A percentile compares a stretch with the other conserved stretches of the same genome.
Conservation (phyloP, 140 eudicot species). For the Cichorium intybus region DNA sequence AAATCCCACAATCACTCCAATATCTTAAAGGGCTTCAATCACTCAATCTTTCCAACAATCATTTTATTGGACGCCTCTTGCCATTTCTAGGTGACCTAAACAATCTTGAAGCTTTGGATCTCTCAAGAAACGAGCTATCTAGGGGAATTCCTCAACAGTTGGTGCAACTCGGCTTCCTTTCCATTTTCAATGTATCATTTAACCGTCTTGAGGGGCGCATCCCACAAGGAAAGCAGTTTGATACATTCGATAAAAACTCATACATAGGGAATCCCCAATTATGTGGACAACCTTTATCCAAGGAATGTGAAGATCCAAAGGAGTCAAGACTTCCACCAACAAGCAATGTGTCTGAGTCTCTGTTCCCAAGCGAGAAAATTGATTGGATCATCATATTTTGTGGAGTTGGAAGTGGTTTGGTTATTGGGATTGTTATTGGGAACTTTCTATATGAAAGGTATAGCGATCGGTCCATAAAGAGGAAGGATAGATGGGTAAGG, state of each 20-base stretch:
- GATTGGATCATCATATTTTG: too few species aligned
- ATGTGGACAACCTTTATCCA: conserved; percentile 28
- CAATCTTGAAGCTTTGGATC: neutral
- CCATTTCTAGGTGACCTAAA: neutral
- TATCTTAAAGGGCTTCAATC: too few species aligned
- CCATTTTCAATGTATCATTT: neutral
- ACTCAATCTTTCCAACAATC: too few species aligned
- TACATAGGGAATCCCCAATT: conserved; percentile 20
- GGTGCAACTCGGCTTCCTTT: neutral
- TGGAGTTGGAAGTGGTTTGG: too few species aligned
- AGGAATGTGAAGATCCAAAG: conserved; percentile 1
- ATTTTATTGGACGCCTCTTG: conserved; percentile 23
- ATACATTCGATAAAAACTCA: conserved; percentile 24
- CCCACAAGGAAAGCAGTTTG: too few species aligned
- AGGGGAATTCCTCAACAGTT: neutral
- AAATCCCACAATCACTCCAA: too few species aligned
- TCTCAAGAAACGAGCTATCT: neutral
- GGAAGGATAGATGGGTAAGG: neutral
- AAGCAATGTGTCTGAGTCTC: neutral
- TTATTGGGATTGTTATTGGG: too few species aligned
- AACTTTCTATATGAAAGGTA: neutral
- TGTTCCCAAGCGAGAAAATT: too few species aligned
- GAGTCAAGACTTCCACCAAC: conserved; percentile 1
- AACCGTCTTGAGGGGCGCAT: neutral
- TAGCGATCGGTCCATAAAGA: conserved; percentile 8